Percentiles rank a stretch among this genome's conserved stretches.
These are phyloP conservation scores for Skeletonema marinoi DNA, from an alignment of 108 stramenopile genomes.

Conservation along the genomic window DNA sequence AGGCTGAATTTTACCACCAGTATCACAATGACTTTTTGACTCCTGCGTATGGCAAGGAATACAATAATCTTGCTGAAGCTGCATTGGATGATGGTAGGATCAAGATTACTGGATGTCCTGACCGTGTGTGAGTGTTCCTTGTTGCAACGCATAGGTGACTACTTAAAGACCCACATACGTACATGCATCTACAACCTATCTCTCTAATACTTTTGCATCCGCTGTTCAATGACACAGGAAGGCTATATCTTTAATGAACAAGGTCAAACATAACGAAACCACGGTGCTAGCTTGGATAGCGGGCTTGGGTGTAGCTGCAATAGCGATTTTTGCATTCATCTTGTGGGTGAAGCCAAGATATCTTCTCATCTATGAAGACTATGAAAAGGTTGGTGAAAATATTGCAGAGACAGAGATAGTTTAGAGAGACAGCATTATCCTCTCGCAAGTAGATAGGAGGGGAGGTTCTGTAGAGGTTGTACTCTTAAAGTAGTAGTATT, in stretches of 20 bases:
- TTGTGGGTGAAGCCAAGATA: background rate
- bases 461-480: no score
- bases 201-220: background rate
- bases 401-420: background rate
- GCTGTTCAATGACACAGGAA: background rate
- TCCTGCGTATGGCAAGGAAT: constrained; percentile 74
- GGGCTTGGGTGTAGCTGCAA: background rate
- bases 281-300: background rate
- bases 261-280: background rate
- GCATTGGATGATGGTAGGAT: constrained; percentile 79
- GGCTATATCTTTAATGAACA: background rate
- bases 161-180: background rate
- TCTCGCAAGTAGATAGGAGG: background rate
- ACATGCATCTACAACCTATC: background rate
- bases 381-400: background rate
- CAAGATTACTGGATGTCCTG: constrained; percentile 81
- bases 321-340: background rate
- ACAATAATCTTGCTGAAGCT: constrained; percentile 66
- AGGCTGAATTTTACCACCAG: constrained; percentile 76
- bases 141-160: background rate
- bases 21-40: constrained; percentile 80
- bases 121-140: constrained; percentile 56
- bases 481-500: background rate
- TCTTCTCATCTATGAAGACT: background rate
- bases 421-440: background rate